phyloP scores from a whole-genome alignment of 768 basidiomycete species.

The Candolleomyces aberdarensis region DNA sequence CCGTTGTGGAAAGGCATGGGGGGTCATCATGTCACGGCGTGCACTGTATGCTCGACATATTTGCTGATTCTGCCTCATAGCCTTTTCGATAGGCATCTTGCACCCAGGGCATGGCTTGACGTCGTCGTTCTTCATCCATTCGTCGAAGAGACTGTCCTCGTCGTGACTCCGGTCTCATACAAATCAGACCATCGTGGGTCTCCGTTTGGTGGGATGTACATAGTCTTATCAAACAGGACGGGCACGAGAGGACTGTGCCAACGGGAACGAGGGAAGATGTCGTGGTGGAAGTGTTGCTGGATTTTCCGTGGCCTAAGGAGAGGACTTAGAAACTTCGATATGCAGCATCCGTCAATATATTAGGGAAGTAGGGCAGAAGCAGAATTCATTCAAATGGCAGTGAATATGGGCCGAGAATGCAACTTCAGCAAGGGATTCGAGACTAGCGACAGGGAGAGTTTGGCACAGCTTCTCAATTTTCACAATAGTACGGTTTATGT shows the following conservation, averaged over 20 bases:
- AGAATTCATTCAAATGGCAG: slow-evolving; percentile 54
- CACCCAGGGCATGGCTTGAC: slow-evolving; percentile 78
- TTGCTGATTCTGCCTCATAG: too few relatives aligned
- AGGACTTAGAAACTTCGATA: too few relatives aligned
- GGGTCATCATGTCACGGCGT: too few relatives aligned
- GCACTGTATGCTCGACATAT: too few relatives aligned
- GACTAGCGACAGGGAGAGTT: slow-evolving; percentile 48
- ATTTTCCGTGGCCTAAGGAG: too few relatives aligned
- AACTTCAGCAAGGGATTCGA: slow-evolving; percentile 52
- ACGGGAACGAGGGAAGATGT: not conserved
- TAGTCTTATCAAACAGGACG: slow-evolving; percentile 66
- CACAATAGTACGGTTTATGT: too few relatives aligned
- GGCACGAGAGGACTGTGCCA: slow-evolving; percentile 60
- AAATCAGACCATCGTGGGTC: slow-evolving; percentile 63
- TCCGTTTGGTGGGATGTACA: slow-evolving; percentile 57
- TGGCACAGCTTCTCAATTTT: slow-evolving; percentile 44
- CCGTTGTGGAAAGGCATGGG: slow-evolving; percentile 65
- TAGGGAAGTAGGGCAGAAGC: too few relatives aligned
- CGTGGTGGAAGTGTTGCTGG: not conserved
- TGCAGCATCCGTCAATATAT: too few relatives aligned
- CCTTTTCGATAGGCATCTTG: slow-evolving; percentile 65
- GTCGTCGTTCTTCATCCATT: slow-evolving; percentile 60
- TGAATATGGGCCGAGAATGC: slow-evolving; percentile 63
- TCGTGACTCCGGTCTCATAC: slow-evolving; percentile 56
- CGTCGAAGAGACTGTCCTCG: slow-evolving; percentile 54